Evolutionary conservation across 495 filamentous ascomycete genomes (phyloP).

Genomic region (Penicillium odoratum): DNA sequence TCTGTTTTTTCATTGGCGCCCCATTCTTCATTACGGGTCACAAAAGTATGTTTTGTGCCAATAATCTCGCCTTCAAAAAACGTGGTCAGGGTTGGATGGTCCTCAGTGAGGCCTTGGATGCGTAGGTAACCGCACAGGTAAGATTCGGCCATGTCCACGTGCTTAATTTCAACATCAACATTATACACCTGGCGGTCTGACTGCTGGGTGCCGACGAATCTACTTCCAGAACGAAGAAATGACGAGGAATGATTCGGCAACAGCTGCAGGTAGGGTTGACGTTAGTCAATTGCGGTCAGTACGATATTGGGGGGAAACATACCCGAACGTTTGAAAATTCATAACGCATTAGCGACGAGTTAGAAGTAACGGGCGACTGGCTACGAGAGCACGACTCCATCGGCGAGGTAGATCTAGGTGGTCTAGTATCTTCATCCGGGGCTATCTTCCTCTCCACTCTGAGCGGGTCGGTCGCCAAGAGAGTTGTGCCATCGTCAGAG

Average conservation of each 20-base stretch:
- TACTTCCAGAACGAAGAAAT: constrained; percentile 83
- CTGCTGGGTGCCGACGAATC: constrained; percentile 86
- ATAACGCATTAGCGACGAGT: constrained; percentile 55
- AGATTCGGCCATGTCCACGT: constrained; percentile 92
- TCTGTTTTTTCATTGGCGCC: constrained; percentile 91
- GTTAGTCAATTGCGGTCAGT: constrained; percentile 13
- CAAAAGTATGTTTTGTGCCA: constrained; percentile 89
- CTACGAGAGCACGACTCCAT: constrained; percentile 30
- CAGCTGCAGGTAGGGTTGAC: constrained; percentile 26
- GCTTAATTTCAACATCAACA: constrained; percentile 95
- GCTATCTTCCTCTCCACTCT: constrained; percentile 33
- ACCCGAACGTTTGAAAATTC: constrained; percentile 69
- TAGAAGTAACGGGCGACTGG: constrained; percentile 32
- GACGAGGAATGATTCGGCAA: constrained; percentile 66
- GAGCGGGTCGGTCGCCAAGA: constrained; percentile 29
- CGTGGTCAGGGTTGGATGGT: constrained; percentile 93
- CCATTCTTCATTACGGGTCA: constrained; percentile 87
- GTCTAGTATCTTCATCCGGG: constrained; percentile 39
- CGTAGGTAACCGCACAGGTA: constrained; percentile 94
- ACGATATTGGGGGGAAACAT: constrained; percentile 15
- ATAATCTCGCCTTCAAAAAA: constrained; percentile 99
- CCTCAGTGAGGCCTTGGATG: constrained; percentile 96
- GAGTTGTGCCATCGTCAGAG: constrained; percentile 35
- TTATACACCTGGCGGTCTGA: constrained; percentile 90
- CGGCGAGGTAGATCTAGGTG: constrained; percentile 36